A percentile compares a stretch with the other conserved stretches of the same genome.
These are phyloP conservation scores for Blastobotrys parvus DNA, from an alignment of 805 yeast species.

Conservation along the genomic window DNA sequence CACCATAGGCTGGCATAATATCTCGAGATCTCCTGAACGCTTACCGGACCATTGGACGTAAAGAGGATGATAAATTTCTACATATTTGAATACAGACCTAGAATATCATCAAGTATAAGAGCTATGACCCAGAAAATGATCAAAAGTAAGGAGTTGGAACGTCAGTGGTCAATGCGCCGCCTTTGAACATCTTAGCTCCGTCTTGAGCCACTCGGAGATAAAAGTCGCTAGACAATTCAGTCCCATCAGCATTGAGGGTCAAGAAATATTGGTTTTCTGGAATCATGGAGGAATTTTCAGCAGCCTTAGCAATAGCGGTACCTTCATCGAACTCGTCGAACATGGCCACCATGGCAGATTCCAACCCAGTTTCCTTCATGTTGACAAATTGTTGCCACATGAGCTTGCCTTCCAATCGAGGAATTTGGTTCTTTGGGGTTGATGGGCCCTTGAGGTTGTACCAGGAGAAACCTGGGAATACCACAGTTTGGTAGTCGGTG, in stretches of 20 bases:
- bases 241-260: slow-evolving; percentile 2
- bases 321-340: slow-evolving; percentile 3
- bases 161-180: too few species aligned
- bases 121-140: too few species aligned
- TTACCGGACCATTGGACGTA: too few species aligned
- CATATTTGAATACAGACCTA: too few species aligned
- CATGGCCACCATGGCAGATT: neutral
- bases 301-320: slow-evolving; percentile 3
- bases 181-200: slow-evolving; percentile 1
- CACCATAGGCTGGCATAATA: too few species aligned
- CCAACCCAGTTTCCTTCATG: neutral
- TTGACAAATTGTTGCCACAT: slow-evolving; percentile 3
- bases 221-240: neutral
- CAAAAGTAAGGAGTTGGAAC: too few species aligned
- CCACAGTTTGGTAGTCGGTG: neutral
- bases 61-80: too few species aligned
- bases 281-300: slow-evolving; percentile 1
- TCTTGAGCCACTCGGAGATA: slow-evolving; percentile 1
- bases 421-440: slow-evolving; percentile 1
- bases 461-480: slow-evolving; percentile 3
- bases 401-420: slow-evolving; percentile 2
- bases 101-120: too few species aligned
- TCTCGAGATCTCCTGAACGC: too few species aligned
- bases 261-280: slow-evolving; percentile 1
- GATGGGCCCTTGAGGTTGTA: neutral